Evolutionary conservation across 2,329 filamentous ascomycete species (phyloP).

Genomic region (Colletotrichum paranaense): DNA sequence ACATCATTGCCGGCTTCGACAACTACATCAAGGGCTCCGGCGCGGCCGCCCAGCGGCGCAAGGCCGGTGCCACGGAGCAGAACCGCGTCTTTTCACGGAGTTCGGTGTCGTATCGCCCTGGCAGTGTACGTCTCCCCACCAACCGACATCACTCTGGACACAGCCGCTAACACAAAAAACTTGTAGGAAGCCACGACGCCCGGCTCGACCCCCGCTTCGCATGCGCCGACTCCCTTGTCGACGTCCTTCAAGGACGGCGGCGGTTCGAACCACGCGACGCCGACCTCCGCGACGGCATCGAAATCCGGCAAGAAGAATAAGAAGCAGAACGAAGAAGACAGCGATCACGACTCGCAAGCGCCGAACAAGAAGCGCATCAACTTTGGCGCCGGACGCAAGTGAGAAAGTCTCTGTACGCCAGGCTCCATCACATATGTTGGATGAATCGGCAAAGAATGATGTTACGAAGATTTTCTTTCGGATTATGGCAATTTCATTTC

Average conservation of each 20-base stretch:
- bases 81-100: slow-evolving; percentile 80
- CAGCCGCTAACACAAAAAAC: slow-evolving; percentile 1
- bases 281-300: slow-evolving; percentile 62
- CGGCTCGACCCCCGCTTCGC: slow-evolving; percentile 57
- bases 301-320: slow-evolving; percentile 61
- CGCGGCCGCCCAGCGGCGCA: slow-evolving; percentile 72
- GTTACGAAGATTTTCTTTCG: neutral
- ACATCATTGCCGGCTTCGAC: slow-evolving; percentile 98
- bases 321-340: slow-evolving; percentile 63
- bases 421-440: neutral
- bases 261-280: slow-evolving; percentile 65
- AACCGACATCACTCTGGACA: neutral
- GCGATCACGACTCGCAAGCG: slow-evolving; percentile 67
- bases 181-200: slow-evolving; percentile 56
- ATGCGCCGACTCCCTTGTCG: slow-evolving; percentile 66
- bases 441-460: neutral
- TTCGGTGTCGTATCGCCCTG: slow-evolving; percentile 69
- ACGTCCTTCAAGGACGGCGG: slow-evolving; percentile 61
- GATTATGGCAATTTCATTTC: neutral
- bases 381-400: slow-evolving; percentile 67
- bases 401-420: neutral
- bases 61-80: slow-evolving; percentile 73
- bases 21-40: slow-evolving; percentile 93
- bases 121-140: slow-evolving; percentile 20
- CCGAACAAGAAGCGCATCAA: slow-evolving; percentile 68